Conservation (phyloP, 306 rosid genomes). For the Boehmeria nivea region DNA sequence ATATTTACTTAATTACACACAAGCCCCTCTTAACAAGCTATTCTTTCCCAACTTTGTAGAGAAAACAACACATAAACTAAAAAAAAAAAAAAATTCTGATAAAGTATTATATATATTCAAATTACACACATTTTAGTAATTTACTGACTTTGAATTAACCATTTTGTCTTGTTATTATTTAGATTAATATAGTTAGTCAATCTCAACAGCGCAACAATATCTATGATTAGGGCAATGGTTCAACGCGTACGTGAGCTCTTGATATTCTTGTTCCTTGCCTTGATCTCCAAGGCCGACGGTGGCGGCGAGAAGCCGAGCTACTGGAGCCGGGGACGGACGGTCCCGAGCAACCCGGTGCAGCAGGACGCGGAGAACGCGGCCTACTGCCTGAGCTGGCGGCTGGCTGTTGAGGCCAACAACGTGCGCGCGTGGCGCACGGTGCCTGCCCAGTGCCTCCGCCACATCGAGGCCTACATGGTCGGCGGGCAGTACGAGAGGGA, state of each 20-base stretch:
- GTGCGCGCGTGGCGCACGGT: constrained; percentile 63
- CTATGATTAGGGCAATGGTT: constrained; percentile 27
- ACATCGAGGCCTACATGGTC: constrained; percentile 45
- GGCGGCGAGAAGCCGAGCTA: neutral
- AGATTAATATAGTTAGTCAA: neutral
- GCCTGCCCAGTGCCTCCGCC: constrained; percentile 41
- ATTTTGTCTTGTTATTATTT: neutral
- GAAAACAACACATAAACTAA: neutral
- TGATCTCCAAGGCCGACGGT: constrained; percentile 16
- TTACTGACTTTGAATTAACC: neutral
- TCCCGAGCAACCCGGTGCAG: neutral
- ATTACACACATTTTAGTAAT: neutral
- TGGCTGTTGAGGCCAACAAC: constrained; percentile 72
- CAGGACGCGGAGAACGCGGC: constrained; percentile 6
- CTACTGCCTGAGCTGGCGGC: constrained; percentile 71
- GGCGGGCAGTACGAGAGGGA: constrained; percentile 57
- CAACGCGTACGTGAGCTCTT: constrained; percentile 24
- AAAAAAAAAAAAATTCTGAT: neutral
- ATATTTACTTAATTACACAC: no score
- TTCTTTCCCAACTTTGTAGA: neutral
- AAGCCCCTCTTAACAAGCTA: constrained; percentile 1
- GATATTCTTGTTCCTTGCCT: constrained; percentile 16
- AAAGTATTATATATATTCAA: neutral
- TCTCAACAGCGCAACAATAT: neutral
- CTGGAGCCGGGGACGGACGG: constrained; percentile 1